Base-by-base conservation (phyloP, 257 asterid species). In the Solanum arcanum region DNA sequence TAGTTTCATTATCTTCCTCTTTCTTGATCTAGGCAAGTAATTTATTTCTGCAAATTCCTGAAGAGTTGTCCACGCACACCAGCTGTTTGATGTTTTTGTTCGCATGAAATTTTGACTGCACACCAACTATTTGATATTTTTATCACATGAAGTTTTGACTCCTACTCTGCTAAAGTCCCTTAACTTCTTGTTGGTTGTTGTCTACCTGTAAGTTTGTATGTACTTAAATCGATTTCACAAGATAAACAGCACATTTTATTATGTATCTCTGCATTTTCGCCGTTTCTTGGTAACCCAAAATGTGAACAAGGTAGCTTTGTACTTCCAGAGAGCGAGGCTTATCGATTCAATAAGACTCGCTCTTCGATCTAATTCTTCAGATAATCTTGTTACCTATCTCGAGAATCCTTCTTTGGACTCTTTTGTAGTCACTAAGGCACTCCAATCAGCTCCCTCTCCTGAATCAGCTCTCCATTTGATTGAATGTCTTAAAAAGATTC, bases 261-360 rank as follows among this genome's bases (percentile, higher is more conserved):
- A 86, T 59, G 56, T 92, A 12, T 35, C 91, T 44, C 89, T 25
- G 12, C 94, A 91, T 90, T 76, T 89, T 75, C 86, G 91, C 89
- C 90, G 83, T 87, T 94, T 92, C 88, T 90, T 92, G 13, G 76
- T 88, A 42, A 29, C 93, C 64, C 92, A 87, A 49, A 83, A 88
- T 78, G 94, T 86, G 84, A 92, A 94, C 91, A 97, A 92, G 92
- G 95, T 95, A 42, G 88, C 90, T 11, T 89, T 94, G 88, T 97
- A 95, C 89, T 94, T 97, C 84, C 93, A 92, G 82, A 94, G 99
- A 83, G 99, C 99, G 25, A 94, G 89, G 91, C 95, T 97, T 49
- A 95, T 95, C 33, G 98, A 95, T 88, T 93, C 96, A 9, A 91
- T 97, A 89, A 90, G 99, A 88, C 94, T 94, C n/a, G 86, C 93